Evolutionary conservation across 805 yeast species (phyloP).

Genomic region (Spathaspora girioi): DNA sequence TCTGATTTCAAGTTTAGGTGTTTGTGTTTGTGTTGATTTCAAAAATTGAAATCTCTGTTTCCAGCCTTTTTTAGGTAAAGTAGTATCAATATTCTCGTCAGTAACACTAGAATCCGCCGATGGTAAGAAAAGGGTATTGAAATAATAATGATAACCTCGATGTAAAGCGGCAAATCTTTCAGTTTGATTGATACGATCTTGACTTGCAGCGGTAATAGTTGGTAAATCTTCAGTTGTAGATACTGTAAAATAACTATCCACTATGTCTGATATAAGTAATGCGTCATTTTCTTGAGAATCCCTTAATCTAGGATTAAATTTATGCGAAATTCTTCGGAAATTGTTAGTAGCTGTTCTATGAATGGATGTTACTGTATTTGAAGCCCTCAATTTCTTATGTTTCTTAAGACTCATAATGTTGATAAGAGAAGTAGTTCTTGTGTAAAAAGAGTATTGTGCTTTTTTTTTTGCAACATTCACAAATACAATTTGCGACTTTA

Average conservation of each 20-base stretch:
- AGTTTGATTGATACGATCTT: not conserved
- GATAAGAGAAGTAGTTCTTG: no score
- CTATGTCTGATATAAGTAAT: not conserved
- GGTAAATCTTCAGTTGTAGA: not conserved
- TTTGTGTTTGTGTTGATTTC: not conserved
- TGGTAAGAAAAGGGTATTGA: not conserved
- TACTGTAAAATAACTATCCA: constrained; percentile 2
- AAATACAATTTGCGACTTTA: not conserved
- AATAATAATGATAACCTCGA: constrained; percentile 1
- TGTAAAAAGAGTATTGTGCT: not conserved
- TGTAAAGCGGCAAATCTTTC: constrained; percentile 1
- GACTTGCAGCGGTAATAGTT: not conserved
- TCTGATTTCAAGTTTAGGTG: not conserved
- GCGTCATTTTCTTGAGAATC: constrained; percentile 1
- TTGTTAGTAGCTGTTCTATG: not conserved
- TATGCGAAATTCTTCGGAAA: not conserved
- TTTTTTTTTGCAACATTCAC: not conserved
- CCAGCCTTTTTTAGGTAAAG: not conserved
- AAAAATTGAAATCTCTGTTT: no score
- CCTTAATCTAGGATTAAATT: not conserved
- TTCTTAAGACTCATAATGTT: not conserved
- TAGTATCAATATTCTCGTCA: not conserved
- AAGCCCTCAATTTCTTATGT: no score
- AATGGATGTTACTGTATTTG: no score
- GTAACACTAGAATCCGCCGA: not conserved